Evolutionary conservation across 108 stramenopile species (phyloP), one percentile per base, ranked within the genome.

Genomic region (Cyclotella sp.): DNA sequence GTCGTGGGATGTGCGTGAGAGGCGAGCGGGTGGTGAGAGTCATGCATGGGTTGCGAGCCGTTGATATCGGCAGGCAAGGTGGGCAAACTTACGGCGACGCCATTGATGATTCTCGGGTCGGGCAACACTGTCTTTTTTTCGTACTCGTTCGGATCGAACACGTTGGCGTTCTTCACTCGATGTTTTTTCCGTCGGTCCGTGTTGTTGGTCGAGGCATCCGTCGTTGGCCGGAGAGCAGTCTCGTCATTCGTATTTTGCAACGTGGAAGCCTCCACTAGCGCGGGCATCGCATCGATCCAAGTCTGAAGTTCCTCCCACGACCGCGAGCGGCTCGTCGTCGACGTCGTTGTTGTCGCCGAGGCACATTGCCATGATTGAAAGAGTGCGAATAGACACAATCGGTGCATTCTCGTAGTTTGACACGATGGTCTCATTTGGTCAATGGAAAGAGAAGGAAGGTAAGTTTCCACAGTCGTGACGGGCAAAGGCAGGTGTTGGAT

Each of bases 51-150:
- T n/a, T n/a, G n/a, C n/a, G n/a, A n/a, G n/a, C n/a, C n/a, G n/a
- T n/a, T n/a, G n/a, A n/a, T n/a, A n/a, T n/a, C n/a, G 21, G n/a
- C n/a, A 6, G 4, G 7, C 7, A 52, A 2, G n/a, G 5, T 7
- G 51, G 26, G 26, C 26, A 41, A 67, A 49, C 65, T 68, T 39
- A 68, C 73, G 10, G 73, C 64, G 9, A 34, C 34, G 19, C 73
- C 73, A 18, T 74, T 74, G 18, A 74, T 74, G 43, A 74, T 74
- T 74, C 73, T 46, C 39, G 64, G 49, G 41, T 74, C 73, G 30
- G 68, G 68, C 34, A 19, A 12, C 2, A 54, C 68, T 1, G 28
- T 26, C 39, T 8, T 8, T 34, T 34, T 34, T 34, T 34, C 34
- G 4, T 5, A 2, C 34, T 34, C 34, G 34, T 9, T n/a, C 47